phyloP scores from a whole-genome alignment of 805 yeast genomes.

The Yarrowia yakushimensis region DNA sequence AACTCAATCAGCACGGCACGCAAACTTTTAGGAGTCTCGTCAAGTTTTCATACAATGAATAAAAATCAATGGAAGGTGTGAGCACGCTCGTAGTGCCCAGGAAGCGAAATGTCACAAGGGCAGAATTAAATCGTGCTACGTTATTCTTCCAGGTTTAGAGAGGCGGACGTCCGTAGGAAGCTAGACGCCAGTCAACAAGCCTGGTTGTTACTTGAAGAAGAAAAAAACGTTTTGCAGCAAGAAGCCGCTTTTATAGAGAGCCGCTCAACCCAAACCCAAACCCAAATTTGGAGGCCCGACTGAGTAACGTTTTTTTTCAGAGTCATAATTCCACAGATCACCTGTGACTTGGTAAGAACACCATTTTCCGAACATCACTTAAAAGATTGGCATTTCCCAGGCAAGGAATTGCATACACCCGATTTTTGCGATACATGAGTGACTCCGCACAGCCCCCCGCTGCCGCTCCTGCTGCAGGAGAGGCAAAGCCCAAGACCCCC shows the following conservation, averaged over 20 bases:
- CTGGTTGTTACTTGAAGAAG: slow-evolving; percentile 25
- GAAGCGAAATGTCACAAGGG: slow-evolving; percentile 21
- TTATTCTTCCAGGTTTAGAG: slow-evolving; percentile 24
- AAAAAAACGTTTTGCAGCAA: background rate
- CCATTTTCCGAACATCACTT: slow-evolving; percentile 19
- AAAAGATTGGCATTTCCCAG: slow-evolving; percentile 9
- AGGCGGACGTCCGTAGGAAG: slow-evolving; percentile 14
- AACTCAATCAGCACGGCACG: background rate
- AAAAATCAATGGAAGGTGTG: background rate
- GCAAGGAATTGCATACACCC: slow-evolving; percentile 1
- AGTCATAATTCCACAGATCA: background rate
- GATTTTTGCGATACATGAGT: slow-evolving; percentile 17
- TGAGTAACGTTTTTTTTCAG: slow-evolving; percentile 13
- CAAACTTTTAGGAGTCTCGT: background rate
- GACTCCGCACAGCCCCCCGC: slow-evolving; percentile 2
- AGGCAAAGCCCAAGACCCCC: slow-evolving; percentile 58
- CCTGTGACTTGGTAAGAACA: background rate
- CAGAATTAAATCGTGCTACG: slow-evolving; percentile 11
- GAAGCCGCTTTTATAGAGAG: background rate
- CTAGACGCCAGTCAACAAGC: slow-evolving; percentile 24
- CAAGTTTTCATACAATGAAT: too few relatives aligned
- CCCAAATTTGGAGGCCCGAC: background rate
- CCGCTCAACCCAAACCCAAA: slow-evolving; percentile 8
- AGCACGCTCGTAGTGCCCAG: slow-evolving; percentile 22
- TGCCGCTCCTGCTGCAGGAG: slow-evolving; percentile 28